Percentiles rank a stretch among this genome's conserved stretches.
These are phyloP conservation scores for Chaetomiaceae sp. DNA, from an alignment of 2,329 filamentous ascomycete species.

Conservation along the genomic window DNA sequence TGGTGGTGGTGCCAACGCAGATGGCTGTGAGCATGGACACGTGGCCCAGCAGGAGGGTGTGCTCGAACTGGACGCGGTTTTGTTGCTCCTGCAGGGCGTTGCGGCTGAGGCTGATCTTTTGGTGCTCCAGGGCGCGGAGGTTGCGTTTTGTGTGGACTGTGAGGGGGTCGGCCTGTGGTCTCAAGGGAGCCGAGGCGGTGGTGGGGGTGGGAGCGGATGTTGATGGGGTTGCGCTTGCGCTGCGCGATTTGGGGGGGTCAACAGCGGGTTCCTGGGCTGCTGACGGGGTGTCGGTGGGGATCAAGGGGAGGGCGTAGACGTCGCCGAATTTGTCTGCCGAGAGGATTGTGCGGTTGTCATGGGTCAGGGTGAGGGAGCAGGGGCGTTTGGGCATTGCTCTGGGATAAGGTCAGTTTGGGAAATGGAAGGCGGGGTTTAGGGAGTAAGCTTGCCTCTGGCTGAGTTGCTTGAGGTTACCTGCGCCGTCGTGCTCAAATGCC, in stretches of 20 bases:
- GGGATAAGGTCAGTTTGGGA: constrained; percentile 9
- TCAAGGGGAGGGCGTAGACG: constrained; percentile 80
- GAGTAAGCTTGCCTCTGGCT: constrained; percentile 60
- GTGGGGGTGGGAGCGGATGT: constrained; percentile 29
- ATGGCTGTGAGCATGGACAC: constrained; percentile 91
- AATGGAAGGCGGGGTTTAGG: background rate
- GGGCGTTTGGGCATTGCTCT: constrained; percentile 88
- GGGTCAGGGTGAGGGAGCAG: constrained; percentile 66
- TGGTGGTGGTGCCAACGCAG: constrained; percentile 27
- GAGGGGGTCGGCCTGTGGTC: constrained; percentile 52
- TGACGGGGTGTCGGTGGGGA: constrained; percentile 33
- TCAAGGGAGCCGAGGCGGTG: too few species aligned
- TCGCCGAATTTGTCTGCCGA: constrained; percentile 95
- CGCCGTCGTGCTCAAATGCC: constrained; percentile 66
- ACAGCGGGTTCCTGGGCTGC: background rate
- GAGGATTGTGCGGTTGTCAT: constrained; percentile 68
- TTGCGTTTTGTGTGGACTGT: constrained; percentile 64
- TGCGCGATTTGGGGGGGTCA: constrained; percentile 8
- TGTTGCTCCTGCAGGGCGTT: constrained; percentile 1
- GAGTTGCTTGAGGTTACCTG: constrained; percentile 59
- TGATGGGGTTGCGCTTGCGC: constrained; percentile 27
- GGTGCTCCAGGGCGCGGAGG: constrained; percentile 55
- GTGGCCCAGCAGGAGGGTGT: constrained; percentile 79
- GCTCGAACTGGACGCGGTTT: constrained; percentile 54
- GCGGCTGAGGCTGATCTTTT: constrained; percentile 42